These are phyloP conservation scores for Dactylellina parvicollis DNA, from an alignment of 2,329 filamentous ascomycete species.

Conservation along the genomic window DNA sequence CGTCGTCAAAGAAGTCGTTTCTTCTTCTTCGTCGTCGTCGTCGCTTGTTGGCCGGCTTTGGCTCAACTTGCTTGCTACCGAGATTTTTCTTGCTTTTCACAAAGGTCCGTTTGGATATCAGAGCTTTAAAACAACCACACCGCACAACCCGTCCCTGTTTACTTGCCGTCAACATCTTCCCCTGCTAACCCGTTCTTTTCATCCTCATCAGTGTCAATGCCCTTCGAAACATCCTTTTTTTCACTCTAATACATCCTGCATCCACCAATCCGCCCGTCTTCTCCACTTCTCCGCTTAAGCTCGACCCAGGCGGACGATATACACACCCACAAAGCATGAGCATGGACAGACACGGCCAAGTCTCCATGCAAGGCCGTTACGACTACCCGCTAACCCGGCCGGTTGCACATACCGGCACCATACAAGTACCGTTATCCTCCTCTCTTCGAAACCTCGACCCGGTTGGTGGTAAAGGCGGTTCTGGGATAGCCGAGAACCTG, in stretches of 20 bases:
- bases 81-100: conserved; percentile 54
- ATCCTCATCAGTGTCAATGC: conserved; percentile 41
- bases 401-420: conserved; percentile 48
- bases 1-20: too few species aligned
- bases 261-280: conserved; percentile 22
- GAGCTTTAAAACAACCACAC: conserved; percentile 52
- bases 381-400: conserved; percentile 49
- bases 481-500: conserved; percentile 64
- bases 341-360: conserved; percentile 53
- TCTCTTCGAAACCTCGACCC: conserved; percentile 47
- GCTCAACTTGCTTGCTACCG: conserved; percentile 41
- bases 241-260: conserved; percentile 34
- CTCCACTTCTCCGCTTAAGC: conserved; percentile 50
- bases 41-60: background rate
- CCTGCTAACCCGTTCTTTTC: conserved; percentile 33
- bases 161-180: conserved; percentile 4
- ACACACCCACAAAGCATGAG: conserved; percentile 45
- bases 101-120: conserved; percentile 50
- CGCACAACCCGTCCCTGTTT: conserved; percentile 16
- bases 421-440: conserved; percentile 45
- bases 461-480: conserved; percentile 48
- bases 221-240: conserved; percentile 28
- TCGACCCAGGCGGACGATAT: conserved; percentile 30
- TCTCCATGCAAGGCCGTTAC: conserved; percentile 53
- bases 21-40: conserved; percentile 2